phyloP scores from a whole-genome alignment of 306 rosid genomes.

The Quercus agrifolia region DNA sequence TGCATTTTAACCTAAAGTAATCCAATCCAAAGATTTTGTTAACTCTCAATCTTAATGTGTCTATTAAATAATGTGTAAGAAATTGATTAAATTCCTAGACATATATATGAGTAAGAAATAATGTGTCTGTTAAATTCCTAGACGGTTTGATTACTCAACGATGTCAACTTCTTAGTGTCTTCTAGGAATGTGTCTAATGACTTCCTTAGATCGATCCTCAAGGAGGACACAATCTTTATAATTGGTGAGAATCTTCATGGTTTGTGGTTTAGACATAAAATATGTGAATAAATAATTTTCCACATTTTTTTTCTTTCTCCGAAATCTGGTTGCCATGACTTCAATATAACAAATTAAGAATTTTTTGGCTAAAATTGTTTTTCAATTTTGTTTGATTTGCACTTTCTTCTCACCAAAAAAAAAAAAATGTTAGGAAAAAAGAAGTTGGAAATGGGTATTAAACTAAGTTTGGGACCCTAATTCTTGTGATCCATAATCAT shows the following conservation, averaged over 20 bases:
- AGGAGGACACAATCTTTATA: not conserved
- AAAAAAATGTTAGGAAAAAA: not conserved
- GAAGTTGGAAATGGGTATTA: not conserved
- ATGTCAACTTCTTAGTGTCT: too few relatives aligned
- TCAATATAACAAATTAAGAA: not conserved
- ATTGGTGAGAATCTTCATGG: not conserved
- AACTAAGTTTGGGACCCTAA: not conserved
- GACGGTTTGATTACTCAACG: too few relatives aligned
- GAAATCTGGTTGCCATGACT: not conserved
- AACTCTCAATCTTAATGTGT: too few relatives aligned
- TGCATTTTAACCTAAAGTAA: too few relatives aligned
- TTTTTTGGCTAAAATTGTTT: not conserved
- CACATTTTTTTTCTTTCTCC: not conserved
- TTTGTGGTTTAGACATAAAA: not conserved
- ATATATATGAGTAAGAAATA: not conserved
- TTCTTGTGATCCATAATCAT: not conserved
- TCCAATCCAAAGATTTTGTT: too few relatives aligned
- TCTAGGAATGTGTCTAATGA: too few relatives aligned
- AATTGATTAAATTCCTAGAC: too few relatives aligned
- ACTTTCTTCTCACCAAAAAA: not conserved
- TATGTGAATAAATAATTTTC: too few relatives aligned
- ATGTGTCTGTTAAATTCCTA: not conserved
- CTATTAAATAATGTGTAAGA: too few relatives aligned
- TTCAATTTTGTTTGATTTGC: not conserved
- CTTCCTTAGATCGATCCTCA: too few relatives aligned